phyloP scores from a whole-genome alignment of 2,329 filamentous ascomycete species.

The Claviceps arundinis region DNA sequence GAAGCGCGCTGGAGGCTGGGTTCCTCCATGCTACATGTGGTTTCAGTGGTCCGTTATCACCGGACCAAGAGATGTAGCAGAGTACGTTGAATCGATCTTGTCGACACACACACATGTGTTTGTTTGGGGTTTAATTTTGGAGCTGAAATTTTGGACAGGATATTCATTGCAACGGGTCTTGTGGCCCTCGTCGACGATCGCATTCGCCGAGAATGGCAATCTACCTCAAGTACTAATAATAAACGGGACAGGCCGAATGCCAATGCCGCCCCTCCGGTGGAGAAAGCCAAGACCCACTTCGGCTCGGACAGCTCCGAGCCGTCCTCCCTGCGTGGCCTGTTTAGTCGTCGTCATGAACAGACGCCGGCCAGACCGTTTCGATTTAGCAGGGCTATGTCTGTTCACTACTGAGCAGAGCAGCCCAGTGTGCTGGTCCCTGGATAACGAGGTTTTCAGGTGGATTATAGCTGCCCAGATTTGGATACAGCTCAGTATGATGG shows the following conservation, averaged over 20 bases:
- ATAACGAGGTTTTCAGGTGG: no score
- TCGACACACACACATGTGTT: not conserved
- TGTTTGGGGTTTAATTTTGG: not conserved
- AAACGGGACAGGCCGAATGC: conserved; percentile 5
- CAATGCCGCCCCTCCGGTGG: conserved; percentile 2
- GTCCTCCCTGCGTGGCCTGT: conserved; percentile 4
- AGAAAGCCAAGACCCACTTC: not conserved
- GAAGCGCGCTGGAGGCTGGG: conserved; percentile 69
- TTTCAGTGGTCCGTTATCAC: conserved; percentile 62
- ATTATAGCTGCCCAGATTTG: no score
- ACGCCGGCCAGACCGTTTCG: conserved; percentile 22
- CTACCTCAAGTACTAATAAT: not conserved
- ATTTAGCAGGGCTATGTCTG: conserved; percentile 21
- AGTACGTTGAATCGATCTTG: conserved; percentile 42
- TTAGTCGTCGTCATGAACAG: conserved; percentile 10
- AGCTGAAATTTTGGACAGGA: conserved; percentile 35
- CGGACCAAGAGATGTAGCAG: conserved; percentile 66
- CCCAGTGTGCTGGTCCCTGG: not conserved
- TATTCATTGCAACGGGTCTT: conserved; percentile 81
- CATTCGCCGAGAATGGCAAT: conserved; percentile 65
- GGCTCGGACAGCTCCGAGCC: not conserved
- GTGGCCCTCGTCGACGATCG: conserved; percentile 81
- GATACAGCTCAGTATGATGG: no score
- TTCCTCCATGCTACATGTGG: conserved; percentile 83
- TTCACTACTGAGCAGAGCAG: conserved; percentile 17